Base-by-base conservation (phyloP, 441 rosid genomes). In the Populus hybrid region DNA sequence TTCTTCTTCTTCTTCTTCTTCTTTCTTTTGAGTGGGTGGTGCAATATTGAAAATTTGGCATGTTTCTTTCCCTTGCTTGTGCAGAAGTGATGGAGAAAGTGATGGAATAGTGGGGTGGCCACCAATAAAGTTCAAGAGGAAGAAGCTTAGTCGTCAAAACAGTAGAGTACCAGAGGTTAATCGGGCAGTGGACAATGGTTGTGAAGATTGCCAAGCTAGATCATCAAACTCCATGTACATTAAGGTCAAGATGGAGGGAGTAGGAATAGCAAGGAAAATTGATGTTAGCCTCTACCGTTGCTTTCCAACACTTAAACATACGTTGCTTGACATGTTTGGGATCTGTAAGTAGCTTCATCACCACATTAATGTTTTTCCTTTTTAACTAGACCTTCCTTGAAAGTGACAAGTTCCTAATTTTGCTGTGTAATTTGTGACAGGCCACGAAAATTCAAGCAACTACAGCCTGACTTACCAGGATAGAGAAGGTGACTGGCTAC, bases 161-260 rank as follows among this genome's bases (percentile, higher is more conserved):
- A 53, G 69, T 46, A 7, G 64, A 50, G 40, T 4, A 10, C 10
- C 26, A n/a, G 26, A 79, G 76, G 69, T 69, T 18, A 76, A 76
- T 21, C 67, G 53, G 67, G n/a, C 50, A 72, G 80, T n/a, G 76
- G 83, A 21, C 36, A 79, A 59, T 72, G 81, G 79, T 18, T 82
- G 67, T 72, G 74, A 23, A 5, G 72, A 50, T 38, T 76, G 72
- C 57, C 75, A 76, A 10, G 75, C 74, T 0, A 78, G 80, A 34
- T 53, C 63, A 9, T 82, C 86, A 24, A 82, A 83, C 35, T 89
- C 91, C 42, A 83, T 72, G 85, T 92, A 81, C 82, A 87, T 92
- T 68, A 92, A 92, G 82, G 97, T 91, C 79, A 89, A 85, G 74
- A 86, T 90, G 93, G 91, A 92, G 34, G 97, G 97, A 73, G 86